Conservation (phyloP, 805 yeast species). For the Cyberlindnera mycetangii region DNA sequence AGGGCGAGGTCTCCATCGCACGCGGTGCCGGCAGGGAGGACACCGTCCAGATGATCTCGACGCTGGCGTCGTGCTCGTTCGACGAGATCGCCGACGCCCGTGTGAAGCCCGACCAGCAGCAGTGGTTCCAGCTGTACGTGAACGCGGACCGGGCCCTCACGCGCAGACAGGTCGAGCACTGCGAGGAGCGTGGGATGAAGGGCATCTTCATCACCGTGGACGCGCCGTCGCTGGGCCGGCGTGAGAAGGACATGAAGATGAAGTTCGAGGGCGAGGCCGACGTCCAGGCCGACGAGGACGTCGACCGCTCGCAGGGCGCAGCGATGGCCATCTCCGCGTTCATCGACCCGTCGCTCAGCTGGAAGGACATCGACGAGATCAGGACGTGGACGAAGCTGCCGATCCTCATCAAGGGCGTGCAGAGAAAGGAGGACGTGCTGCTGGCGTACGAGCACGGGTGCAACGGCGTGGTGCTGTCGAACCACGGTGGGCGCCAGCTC, state of each 20-base stretch:
- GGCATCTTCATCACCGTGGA: constrained; percentile 89
- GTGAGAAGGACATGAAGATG: constrained; percentile 82
- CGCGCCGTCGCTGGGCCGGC: constrained; percentile 87
- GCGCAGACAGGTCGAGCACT: constrained; percentile 59
- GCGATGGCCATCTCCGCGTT: constrained; percentile 84
- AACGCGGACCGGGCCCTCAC: constrained; percentile 71
- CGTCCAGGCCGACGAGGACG: constrained; percentile 47
- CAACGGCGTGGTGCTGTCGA: constrained; percentile 78
- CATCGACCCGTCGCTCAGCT: constrained; percentile 65
- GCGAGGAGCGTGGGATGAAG: constrained; percentile 69
- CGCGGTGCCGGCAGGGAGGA: constrained; percentile 73
- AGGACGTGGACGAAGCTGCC: constrained; percentile 58
- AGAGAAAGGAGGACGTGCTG: constrained; percentile 74
- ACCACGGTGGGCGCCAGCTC: constrained; percentile 88
- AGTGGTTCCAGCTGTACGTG: constrained; percentile 89
- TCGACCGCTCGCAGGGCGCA: constrained; percentile 78
- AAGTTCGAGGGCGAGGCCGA: constrained; percentile 50
- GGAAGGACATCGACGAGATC: constrained; percentile 64
- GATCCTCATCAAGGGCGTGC: constrained; percentile 78
- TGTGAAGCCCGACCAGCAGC: constrained; percentile 58
- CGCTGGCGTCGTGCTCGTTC: constrained; percentile 82
- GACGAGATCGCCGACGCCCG: constrained; percentile 81
- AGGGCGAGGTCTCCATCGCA: constrained; percentile 86
- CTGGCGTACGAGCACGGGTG: constrained; percentile 69
- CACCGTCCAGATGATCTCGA: constrained; percentile 87